A percentile compares a stretch with the other conserved stretches of the same genome.
Evolutionary conservation across 257 asterid species (phyloP).

Genomic region (Ilex aquifolium): DNA sequence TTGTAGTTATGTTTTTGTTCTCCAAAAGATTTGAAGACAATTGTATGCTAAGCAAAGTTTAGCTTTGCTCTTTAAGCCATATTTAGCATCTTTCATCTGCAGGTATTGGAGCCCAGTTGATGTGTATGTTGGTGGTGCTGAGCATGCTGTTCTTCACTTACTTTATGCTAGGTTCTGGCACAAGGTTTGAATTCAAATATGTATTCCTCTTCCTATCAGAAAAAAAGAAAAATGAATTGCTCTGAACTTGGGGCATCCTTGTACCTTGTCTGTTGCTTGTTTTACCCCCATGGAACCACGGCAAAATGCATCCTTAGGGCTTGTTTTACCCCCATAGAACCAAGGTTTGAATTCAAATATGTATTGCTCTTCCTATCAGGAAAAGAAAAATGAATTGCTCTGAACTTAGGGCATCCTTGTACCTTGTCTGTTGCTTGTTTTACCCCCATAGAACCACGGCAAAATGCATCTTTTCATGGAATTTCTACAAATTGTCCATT

Average conservation of each 20-base stretch:
- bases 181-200: constrained; percentile 53
- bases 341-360: constrained; percentile 53
- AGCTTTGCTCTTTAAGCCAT: background rate
- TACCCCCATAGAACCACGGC: background rate
- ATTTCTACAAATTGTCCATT: constrained; percentile 5
- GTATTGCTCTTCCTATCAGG: background rate
- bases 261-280: constrained; percentile 1
- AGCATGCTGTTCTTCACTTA: constrained; percentile 99
- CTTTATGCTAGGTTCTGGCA: constrained; percentile 99
- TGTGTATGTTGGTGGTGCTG: constrained; percentile 98
- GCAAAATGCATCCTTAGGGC: background rate
- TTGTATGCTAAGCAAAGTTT: background rate
- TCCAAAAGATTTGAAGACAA: background rate
- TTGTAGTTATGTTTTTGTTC: constrained; percentile 3
- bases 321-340: background rate
- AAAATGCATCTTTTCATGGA: background rate
- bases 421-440: constrained; percentile 1
- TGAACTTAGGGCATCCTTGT: background rate
- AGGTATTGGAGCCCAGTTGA: constrained; percentile 99
- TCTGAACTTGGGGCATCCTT: background rate
- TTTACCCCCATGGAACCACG: background rate
- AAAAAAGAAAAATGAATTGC: too few relatives aligned
- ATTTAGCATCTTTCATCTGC: constrained; percentile 13
- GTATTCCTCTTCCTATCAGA: background rate
- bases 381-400: too few relatives aligned